A percentile compares a stretch with the other conserved stretches of the same genome.
Conservation (phyloP, 306 rosid species). For the Castanea crenata region DNA sequence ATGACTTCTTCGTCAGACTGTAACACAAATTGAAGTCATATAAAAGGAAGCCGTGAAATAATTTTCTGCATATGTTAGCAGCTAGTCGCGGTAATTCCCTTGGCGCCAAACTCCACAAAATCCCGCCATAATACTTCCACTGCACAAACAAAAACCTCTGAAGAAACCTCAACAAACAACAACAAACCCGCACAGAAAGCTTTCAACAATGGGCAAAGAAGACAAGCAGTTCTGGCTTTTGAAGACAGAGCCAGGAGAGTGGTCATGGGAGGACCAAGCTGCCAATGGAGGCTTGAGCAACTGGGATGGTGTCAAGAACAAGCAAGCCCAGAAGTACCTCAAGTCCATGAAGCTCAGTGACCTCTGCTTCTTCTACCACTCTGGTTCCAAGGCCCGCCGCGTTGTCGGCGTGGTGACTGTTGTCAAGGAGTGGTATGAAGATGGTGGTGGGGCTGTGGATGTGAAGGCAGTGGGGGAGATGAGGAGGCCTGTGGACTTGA, state of each 20-base stretch:
- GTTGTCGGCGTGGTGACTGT: constrained; percentile 74
- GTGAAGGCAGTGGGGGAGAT: constrained; percentile 78
- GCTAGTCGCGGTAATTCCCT: no score
- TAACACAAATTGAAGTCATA: no score
- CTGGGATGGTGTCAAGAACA: constrained; percentile 95
- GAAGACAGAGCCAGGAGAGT: constrained; percentile 80
- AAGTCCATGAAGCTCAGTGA: constrained; percentile 65
- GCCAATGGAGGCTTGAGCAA: constrained; percentile 64
- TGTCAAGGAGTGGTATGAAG: constrained; percentile 51
- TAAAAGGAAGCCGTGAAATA: no score
- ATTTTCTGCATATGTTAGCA: no score
- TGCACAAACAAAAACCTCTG: neutral
- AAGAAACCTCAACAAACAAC: neutral
- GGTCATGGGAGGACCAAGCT: constrained; percentile 94
- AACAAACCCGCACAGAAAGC: neutral
- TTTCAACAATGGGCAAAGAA: constrained; percentile 14
- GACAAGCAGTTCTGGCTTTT: constrained; percentile 50
- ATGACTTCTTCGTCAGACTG: no score
- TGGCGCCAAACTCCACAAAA: neutral
- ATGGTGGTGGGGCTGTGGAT: constrained; percentile 47
- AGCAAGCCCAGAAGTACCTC: constrained; percentile 77
- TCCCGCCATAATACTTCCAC: neutral
- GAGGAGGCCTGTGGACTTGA: constrained; percentile 65
- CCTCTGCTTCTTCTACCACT: constrained; percentile 85
- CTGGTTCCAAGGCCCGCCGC: constrained; percentile 76